A percentile compares a stretch with the other conserved stretches of the same genome.
phyloP scores from a whole-genome alignment of 495 filamentous ascomycete genomes.

The Emericellopsis terricola region DNA sequence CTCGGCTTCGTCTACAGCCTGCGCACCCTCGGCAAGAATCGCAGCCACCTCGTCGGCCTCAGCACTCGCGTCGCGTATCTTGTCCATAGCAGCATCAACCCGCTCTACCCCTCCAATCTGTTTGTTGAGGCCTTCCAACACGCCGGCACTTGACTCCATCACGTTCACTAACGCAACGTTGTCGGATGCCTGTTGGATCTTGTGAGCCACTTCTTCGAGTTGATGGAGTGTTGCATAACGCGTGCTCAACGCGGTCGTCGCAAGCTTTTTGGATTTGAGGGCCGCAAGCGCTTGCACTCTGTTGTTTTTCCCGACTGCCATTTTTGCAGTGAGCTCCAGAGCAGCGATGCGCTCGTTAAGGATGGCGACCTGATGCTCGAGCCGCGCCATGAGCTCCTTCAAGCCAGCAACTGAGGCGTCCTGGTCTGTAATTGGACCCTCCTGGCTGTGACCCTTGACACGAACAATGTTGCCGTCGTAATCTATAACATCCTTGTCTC shows the following conservation, averaged over 20 bases:
- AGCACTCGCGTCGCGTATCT: conserved; percentile 60
- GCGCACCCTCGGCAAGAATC: conserved; percentile 44
- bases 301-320: conserved; percentile 52
- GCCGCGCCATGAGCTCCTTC: conserved; percentile 42
- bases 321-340: conserved; percentile 43
- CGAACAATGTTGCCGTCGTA: conserved; percentile 61
- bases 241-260: conserved; percentile 48
- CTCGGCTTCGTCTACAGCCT: conserved; percentile 51
- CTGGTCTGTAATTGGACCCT: conserved; percentile 41
- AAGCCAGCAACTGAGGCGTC: conserved; percentile 69
- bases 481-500: conserved; percentile 44
- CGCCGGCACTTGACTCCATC: conserved; percentile 60
- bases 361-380: conserved; percentile 36
- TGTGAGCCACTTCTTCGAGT: conserved; percentile 60
- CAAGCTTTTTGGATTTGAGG: conserved; percentile 66
- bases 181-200: conserved; percentile 70
- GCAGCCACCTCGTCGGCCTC: conserved; percentile 56
- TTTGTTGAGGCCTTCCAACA: conserved; percentile 52
- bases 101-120: conserved; percentile 59
- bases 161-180: conserved; percentile 63
- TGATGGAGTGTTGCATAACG: conserved; percentile 57
- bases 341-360: conserved; percentile 34
- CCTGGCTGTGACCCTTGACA: conserved; percentile 35
- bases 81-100: conserved; percentile 58
- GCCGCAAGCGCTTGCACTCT: conserved; percentile 53